phyloP scores from a whole-genome alignment of 2,329 filamentous ascomycete species.

The Botrytis cinerea region DNA sequence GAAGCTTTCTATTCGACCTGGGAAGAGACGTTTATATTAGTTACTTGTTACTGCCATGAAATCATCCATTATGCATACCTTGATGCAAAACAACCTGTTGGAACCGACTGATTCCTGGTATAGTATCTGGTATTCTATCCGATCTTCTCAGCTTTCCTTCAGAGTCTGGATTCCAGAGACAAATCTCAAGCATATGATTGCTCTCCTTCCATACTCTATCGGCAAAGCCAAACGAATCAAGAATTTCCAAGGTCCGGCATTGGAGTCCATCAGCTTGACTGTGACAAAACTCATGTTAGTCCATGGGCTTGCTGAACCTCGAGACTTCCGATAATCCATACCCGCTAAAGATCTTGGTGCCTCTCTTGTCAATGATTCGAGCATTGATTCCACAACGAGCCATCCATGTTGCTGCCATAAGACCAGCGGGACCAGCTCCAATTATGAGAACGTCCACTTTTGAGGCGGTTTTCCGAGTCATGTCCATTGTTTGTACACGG shows the following conservation, averaged over 20 bases:
- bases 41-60: neutral
- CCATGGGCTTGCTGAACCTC: neutral
- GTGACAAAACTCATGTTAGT: neutral
- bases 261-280: slow-evolving; percentile 67
- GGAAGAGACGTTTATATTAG: neutral
- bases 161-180: slow-evolving; percentile 62
- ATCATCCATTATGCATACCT: slow-evolving; percentile 45
- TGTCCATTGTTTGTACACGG: neutral
- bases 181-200: slow-evolving; percentile 68
- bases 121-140: slow-evolving; percentile 63
- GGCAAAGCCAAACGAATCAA: slow-evolving; percentile 69
- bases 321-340: neutral
- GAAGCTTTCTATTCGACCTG: slow-evolving; percentile 62
- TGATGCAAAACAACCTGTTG: slow-evolving; percentile 70
- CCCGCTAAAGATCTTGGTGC: slow-evolving; percentile 40
- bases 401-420: slow-evolving; percentile 54
- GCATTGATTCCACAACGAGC: slow-evolving; percentile 50
- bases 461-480: neutral
- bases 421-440: slow-evolving; percentile 52
- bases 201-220: slow-evolving; percentile 65
- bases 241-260: slow-evolving; percentile 65
- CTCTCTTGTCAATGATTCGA: slow-evolving; percentile 51
- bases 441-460: slow-evolving; percentile 51
- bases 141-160: slow-evolving; percentile 58
- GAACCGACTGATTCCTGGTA: slow-evolving; percentile 61